Evolutionary conservation across 371 early-diverging fungal species (phyloP), one percentile per base, ranked within the genome.

Genomic region (Gilbertella persicaria): DNA sequence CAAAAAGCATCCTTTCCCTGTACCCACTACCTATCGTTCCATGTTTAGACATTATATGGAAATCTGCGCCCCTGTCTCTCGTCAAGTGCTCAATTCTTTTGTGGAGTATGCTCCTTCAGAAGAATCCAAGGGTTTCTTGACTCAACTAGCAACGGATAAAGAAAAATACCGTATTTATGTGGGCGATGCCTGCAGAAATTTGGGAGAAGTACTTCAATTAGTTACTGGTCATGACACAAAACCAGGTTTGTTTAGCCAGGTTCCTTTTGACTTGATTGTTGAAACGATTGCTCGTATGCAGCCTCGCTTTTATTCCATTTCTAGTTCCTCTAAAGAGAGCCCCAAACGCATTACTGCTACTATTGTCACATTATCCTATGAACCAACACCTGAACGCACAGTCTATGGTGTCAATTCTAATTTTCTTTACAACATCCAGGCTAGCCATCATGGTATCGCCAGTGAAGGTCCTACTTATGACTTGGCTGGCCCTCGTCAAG

Each of bases 221-320:
- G 54, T 62, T 1, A 35, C 65, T 3, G 54, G 60, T 16, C 50
- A 53, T n/a, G 71, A 67, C 6, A 52, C 59, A 4, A 45, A 38
- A 10, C 30, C 35, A 7, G 74, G 73, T 26, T 59, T 55, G 6
- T 75, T 82, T 54, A 55, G 62, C 13, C 55, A 59, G 13, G 79
- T 91, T 48, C 91, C 91, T 0, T 79, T 90, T 51, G 89, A 85
- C 52, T 67, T 89, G 30, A 69, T 95, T 43, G 73, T 90, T 17
- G 96, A 96, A 64, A 75, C 86, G 21, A 74, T 95, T 5, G 83
- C 92, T 24, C 87, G 93, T 43, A 79, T 94, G 35, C 87, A 89
- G 56, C 89, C 95, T 38, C 90, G 99, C 14, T 94, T 93, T 75
- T 98, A 98, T 68, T 94, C 94, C 38, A 97, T 98, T 51, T 93